Percentiles rank a stretch among this genome's conserved stretches.
phyloP scores from a whole-genome alignment of 1,284 basidiomycete genomes.

The Trichosporon ovoides region DNA sequence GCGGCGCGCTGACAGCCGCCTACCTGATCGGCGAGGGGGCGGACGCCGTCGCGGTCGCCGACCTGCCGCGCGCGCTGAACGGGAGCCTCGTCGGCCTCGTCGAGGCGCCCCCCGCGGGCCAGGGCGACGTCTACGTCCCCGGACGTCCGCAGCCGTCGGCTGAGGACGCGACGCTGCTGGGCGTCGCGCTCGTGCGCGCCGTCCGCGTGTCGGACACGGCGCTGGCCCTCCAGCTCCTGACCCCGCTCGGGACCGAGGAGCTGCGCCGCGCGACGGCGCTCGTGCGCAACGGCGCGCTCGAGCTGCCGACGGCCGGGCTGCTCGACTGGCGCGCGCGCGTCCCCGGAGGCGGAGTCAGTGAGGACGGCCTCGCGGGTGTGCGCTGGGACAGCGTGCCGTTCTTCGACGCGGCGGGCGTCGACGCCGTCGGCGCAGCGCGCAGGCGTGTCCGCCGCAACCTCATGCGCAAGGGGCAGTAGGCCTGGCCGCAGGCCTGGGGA shows the following conservation, averaged over 20 bases:
- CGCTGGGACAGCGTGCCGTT: slow-evolving; percentile 67
- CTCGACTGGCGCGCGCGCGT: slow-evolving; percentile 59
- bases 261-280: slow-evolving; percentile 55
- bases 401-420: slow-evolving; percentile 67
- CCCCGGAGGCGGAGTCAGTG: slow-evolving; percentile 20
- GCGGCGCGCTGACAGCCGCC: slow-evolving; percentile 57
- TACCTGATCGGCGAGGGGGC: slow-evolving; percentile 63
- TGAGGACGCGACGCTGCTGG: slow-evolving; percentile 58
- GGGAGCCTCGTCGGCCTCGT: slow-evolving; percentile 74
- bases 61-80: slow-evolving; percentile 68
- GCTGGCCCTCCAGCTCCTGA: slow-evolving; percentile 59
- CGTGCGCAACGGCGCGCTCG: slow-evolving; percentile 72
- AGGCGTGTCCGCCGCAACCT: slow-evolving; percentile 76
- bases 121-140: slow-evolving; percentile 55
- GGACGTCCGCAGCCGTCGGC: slow-evolving; percentile 56
- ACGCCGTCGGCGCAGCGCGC: slow-evolving; percentile 57
- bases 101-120: slow-evolving; percentile 10
- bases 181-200: slow-evolving; percentile 67
- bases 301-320: slow-evolving; percentile 81
- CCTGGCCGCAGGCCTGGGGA: too few species aligned
- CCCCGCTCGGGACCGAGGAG: slow-evolving; percentile 58
- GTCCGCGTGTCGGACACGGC: slow-evolving; percentile 33
- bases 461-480: slow-evolving; percentile 62
- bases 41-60: slow-evolving; percentile 66
- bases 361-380: slow-evolving; percentile 52